Conservation (phyloP, 202 grass and related monocot species). For the Alloteropsis angusta region DNA sequence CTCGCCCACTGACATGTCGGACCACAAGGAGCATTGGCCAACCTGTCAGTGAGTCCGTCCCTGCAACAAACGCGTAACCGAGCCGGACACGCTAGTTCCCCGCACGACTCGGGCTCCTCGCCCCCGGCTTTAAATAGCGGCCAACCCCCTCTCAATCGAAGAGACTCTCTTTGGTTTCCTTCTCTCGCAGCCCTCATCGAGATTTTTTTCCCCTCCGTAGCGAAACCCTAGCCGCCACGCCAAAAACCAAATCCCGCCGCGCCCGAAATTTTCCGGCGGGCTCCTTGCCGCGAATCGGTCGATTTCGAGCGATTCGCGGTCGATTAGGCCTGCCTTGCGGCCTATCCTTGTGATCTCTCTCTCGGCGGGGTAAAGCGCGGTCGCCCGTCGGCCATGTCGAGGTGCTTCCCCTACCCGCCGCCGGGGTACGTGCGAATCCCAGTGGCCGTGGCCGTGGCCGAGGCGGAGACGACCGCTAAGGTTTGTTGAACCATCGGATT, state of each 20-base stretch:
- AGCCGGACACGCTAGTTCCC: slow-evolving; percentile 17
- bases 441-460: slow-evolving; percentile 49
- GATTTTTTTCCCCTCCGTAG: background rate
- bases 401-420: slow-evolving; percentile 84
- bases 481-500: slow-evolving; percentile 79
- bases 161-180: background rate
- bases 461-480: slow-evolving; percentile 65
- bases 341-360: background rate
- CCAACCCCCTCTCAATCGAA: background rate
- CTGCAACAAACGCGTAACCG: background rate
- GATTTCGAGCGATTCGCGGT: slow-evolving; percentile 12
- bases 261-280: background rate
- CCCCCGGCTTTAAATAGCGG: slow-evolving; percentile 32
- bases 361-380: slow-evolving; percentile 16
- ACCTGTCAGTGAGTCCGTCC: background rate
- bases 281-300: slow-evolving; percentile 11
- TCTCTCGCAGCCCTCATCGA: background rate
- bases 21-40: accelerated
- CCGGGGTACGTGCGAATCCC: slow-evolving; percentile 56
- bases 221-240: slow-evolving; percentile 70
- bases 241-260: slow-evolving; percentile 34
- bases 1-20: accelerated
- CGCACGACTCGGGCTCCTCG: slow-evolving; percentile 31
- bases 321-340: background rate
- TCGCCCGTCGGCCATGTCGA: slow-evolving; percentile 52